These are phyloP conservation scores for Salix koriyanagi DNA, from an alignment of 345 rosid genomes.

Conservation along the genomic window DNA sequence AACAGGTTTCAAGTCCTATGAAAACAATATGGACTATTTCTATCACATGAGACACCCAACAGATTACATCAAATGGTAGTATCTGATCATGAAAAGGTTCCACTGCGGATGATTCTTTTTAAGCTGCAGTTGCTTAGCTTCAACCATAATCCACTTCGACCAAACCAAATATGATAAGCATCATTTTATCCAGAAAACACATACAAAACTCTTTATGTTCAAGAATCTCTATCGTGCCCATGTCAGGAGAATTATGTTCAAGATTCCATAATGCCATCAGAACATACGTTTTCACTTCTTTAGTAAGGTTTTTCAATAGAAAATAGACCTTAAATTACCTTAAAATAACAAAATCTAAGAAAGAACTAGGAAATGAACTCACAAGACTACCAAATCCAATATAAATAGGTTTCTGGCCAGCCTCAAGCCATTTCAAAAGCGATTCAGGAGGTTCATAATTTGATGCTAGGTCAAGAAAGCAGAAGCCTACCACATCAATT, in stretches of 20 bases:
- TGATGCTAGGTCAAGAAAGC: slow-evolving; percentile 97
- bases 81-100: neutral
- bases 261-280: neutral
- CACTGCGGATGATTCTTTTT: neutral
- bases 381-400: slow-evolving; percentile 99
- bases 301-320: neutral
- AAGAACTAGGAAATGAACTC: slow-evolving; percentile 37
- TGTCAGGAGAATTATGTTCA: neutral
- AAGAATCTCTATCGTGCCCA: neutral
- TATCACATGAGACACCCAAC: neutral
- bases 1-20: neutral
- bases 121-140: neutral
- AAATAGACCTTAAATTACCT: neutral
- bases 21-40: neutral
- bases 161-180: neutral
- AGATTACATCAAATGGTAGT: neutral
- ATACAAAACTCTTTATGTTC: neutral
- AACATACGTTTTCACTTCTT: neutral
- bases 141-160: neutral
- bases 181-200: neutral
- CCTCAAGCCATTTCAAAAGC: slow-evolving; percentile 83
- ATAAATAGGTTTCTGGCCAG: slow-evolving; percentile 88
- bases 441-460: slow-evolving; percentile 92
- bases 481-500: slow-evolving; percentile 94
- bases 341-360: neutral